Evolutionary conservation across 1,139 yeast genomes (phyloP), one percentile per base, ranked within the genome.

Genomic region (Pichia sp.): DNA sequence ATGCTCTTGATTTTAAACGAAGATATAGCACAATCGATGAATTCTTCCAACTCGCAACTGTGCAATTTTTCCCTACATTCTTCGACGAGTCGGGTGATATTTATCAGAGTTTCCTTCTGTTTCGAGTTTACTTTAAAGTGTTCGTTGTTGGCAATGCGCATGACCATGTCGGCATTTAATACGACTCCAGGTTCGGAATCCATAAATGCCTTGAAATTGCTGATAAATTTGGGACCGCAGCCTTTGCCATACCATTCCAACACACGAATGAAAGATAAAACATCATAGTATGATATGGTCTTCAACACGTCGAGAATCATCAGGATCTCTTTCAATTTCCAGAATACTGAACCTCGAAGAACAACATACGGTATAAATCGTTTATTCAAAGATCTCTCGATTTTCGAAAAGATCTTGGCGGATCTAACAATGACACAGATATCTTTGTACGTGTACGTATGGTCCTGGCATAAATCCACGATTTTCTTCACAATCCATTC

Each of bases 301-400:
- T 85, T 69, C 32, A 92, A 58, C 52, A 81, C 78, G 56, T 81
- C 85, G 42, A 88, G 50, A 45, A 85, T 68, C 0, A 76, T 66
- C 26, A 70, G 66, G 11, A 86, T 81, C 57, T 86, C 95, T 47
- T 74, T 75, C 34, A 85, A 64, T 37, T 85, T 88, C 90, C 95
- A 85, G 55, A 87, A 85, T 1, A 86, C 81, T 43, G 70, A 69
- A 0, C 96, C 96, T 44, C 81, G 77, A 1, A 82, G 69, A 55
- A 88, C 72, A 11, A 64, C 62, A 55, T 85, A 85, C 0, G 94
- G 90, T 8, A 90, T 72, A 7, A 71, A 63, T 4, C 65, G 64
- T 41, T 64, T 67, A 1, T 77, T 68, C 27, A 90, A 64, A 31
- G 76, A 82, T 35, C 72, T 72, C 56, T 88, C 97, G 8, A 87